Evolutionary conservation across 1,139 yeast genomes (phyloP), one percentile per base, ranked within the genome.

Genomic region (Lodderomyces elongisporus): DNA sequence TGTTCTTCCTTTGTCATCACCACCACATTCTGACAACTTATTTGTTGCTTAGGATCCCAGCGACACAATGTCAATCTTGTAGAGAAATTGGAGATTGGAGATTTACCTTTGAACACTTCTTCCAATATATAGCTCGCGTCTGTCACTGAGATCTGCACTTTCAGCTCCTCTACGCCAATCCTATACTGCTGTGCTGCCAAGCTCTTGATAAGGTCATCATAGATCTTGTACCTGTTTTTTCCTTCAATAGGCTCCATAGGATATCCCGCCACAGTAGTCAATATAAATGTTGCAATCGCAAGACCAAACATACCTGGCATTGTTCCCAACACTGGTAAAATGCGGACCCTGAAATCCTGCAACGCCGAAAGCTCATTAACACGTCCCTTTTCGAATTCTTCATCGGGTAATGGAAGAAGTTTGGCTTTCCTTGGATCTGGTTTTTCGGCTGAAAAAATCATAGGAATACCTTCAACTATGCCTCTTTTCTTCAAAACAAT

Each of bases 251-350:
- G 89, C 39, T 87, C 95, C 42, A 77, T 73, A 8, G 94, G 94
- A 51, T 91, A 91, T 0, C 93, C 96, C 0, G 95, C 78, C 14
- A 88, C 77, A 5, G 74, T 64, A 3, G 95, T 84, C 32, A 91
- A 60, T 28, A 91, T 66, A 57, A 85, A 81, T 0, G 96, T 82
- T 3, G 96, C 94, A 39, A 91, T 72, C 0, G 95, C 77, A 32
- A 91, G 69, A 1, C 98, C 98, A 62, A 91, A 91, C 62, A 89
- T 83, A 6, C 93, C 96, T 1, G 98, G 98, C 80, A 91, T 77
- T 0, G 98, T 87, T 2, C 98, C 97, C 43, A 91, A 62, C 0
- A 91, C 98, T 0, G 98, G 98, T 39, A 91, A 67, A 34, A 91
- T 89, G 46, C 98, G 72, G 4, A 89, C 96, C 44, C 98, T 72